Base-by-base conservation (phyloP, 345 rosid genomes). In the Euphorbia lathyris region DNA sequence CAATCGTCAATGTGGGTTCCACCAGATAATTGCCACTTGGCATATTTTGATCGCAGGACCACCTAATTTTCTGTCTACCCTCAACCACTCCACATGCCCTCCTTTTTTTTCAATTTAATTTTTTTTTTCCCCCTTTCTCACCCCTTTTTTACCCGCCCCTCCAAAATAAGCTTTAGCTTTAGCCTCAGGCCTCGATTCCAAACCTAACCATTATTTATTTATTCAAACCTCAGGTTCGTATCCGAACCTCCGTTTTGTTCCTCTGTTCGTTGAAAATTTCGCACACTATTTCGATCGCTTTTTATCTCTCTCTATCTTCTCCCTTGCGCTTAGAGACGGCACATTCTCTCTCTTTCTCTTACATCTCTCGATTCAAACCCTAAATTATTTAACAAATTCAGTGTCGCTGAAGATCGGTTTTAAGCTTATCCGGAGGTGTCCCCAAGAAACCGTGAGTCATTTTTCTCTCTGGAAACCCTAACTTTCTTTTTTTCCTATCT, bases 211-310 rank as follows among this genome's bases (percentile, higher is more conserved):
- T 3, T 3, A 61, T 50, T 23, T 51, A 42, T 13, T 13, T 22
- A 2, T 32, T 72, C 68, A 63, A 65, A 59, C 59, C 74, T 56
- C 16, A 45, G 67, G 57, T 63, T 52, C 65, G 81, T 69, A 50
- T 47, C 75, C 83, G 77, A 72, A 61, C 82, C 83, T 77, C 67
- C 34, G 61, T 68, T 72, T 79, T 78, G 82, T 75, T 76, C 83
- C 79, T 73, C 83, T 59, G 83, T 78, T 82, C 87, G 93, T 85
- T 79, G 90, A 84, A 85, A 67, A 29, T 83, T 85, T 81, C 81
- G 75, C 81, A 61, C 65, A 81, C 79, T 76, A 72, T 76, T 74
- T 84, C 77, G 79, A 83, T 72, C 78, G 47, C 86, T 83, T 79
- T 82, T 65, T 80, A 79, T 77, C 81, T 77, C 81, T 79, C 60